Percentiles rank a stretch among this genome's conserved stretches.
These are phyloP conservation scores for Clonostachys byssicola DNA, from an alignment of 2,329 filamentous ascomycete species.

Conservation along the genomic window DNA sequence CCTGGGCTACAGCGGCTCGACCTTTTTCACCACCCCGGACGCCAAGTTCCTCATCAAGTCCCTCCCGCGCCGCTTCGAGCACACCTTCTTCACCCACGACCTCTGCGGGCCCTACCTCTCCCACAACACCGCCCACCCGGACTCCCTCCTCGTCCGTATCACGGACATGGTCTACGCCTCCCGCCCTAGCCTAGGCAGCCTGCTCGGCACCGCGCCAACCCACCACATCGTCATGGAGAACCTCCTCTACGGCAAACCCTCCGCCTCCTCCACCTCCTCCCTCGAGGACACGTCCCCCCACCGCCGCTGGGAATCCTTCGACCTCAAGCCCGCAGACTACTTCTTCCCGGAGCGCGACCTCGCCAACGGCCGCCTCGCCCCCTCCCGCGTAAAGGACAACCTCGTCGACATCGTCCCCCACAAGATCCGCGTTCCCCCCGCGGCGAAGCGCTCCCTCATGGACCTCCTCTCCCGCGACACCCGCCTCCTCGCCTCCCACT, in stretches of 20 bases:
- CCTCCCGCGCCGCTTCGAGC: conserved; percentile 64
- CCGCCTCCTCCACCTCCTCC: conserved; percentile 9
- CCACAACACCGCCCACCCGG: conserved; percentile 56
- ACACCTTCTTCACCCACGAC: conserved; percentile 65
- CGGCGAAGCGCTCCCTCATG: conserved; percentile 53
- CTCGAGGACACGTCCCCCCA: conserved; percentile 7
- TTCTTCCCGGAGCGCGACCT: conserved; percentile 75
- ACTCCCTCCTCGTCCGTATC: conserved; percentile 65
- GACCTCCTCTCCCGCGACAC: conserved; percentile 57
- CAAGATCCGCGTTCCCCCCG: conserved; percentile 52
- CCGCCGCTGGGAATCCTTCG: conserved; percentile 63
- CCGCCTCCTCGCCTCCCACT: conserved; percentile 52
- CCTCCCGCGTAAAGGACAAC: conserved; percentile 60
- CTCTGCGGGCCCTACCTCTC: conserved; percentile 60
- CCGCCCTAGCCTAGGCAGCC: conserved; percentile 51
- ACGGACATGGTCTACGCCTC: conserved; percentile 62
- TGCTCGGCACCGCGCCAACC: conserved; percentile 57
- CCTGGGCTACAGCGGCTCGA: conserved; percentile 72
- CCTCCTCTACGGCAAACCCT: conserved; percentile 53
- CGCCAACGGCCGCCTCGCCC: conserved; percentile 57
- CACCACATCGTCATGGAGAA: conserved; percentile 81
- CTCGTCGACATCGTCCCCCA: conserved; percentile 66
- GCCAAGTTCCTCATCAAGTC: conserved; percentile 69
- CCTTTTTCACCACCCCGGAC: conserved; percentile 66
- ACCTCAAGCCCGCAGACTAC: conserved; percentile 70